A percentile compares a stretch with the other conserved stretches of the same genome.
These are phyloP conservation scores for Pichia cephalocereana DNA, from an alignment of 805 yeast genomes.

Conservation along the genomic window DNA sequence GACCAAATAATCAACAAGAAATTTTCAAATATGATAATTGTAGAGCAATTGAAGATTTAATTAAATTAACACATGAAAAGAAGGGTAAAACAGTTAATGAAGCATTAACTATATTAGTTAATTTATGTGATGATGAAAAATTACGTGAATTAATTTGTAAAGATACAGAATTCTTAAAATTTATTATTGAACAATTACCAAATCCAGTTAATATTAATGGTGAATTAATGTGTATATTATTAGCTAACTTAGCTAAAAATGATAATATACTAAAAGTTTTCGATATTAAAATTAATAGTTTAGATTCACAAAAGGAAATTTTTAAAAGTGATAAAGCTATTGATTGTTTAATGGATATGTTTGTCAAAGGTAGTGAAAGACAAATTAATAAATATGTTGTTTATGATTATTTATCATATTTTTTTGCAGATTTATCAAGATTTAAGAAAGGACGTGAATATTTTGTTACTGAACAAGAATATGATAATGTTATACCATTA, in stretches of 20 bases:
- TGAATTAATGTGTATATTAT: conserved; percentile 73
- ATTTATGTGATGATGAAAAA: conserved; percentile 62
- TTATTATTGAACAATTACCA: conserved; percentile 39
- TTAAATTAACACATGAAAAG: conserved; percentile 43
- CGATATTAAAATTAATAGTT: conserved; percentile 26
- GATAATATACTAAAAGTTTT: conserved; percentile 52
- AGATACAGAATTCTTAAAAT: conserved; percentile 49
- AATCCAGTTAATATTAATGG: conserved; percentile 56
- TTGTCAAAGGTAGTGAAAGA: conserved; percentile 75
- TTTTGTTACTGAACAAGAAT: conserved; percentile 60
- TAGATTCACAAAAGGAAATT: conserved; percentile 28
- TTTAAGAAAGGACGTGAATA: conserved; percentile 65
- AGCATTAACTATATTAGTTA: conserved; percentile 72
- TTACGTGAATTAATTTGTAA: conserved; percentile 58
- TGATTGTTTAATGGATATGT: conserved; percentile 81
- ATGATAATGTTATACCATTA: conserved; percentile 70
- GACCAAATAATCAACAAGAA: conserved; percentile 41
- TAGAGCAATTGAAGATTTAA: conserved; percentile 66
- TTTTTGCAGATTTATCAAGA: conserved; percentile 85
- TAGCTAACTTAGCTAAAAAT: conserved; percentile 79
- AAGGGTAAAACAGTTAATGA: conserved; percentile 51
- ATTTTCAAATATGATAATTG: conserved; percentile 64
- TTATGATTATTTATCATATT: conserved; percentile 76
- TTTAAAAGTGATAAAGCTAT: conserved; percentile 53
- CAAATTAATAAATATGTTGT: conserved; percentile 61